Evolutionary conservation across 1,139 yeast species (phyloP).

Genomic region (Arxiozyma heterogenica): DNA sequence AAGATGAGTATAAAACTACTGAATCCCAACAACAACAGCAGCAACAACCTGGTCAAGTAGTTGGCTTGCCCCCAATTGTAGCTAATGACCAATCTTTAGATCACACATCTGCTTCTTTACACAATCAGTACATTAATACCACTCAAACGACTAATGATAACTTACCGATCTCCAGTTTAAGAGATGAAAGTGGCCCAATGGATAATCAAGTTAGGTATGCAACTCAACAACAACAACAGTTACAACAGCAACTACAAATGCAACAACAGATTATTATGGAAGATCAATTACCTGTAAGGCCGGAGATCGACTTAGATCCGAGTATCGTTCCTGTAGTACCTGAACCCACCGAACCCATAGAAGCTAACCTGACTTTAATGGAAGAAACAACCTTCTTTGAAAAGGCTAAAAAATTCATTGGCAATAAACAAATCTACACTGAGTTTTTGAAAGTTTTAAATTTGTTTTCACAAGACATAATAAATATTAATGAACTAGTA

Average conservation of each 20-base stretch:
- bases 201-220: slow-evolving; percentile 9
- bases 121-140: slow-evolving; percentile 4
- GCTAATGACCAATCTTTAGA: slow-evolving; percentile 8
- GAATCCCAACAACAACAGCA: slow-evolving; percentile 1
- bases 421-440: slow-evolving; percentile 80
- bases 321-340: slow-evolving; percentile 79
- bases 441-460: slow-evolving; percentile 85
- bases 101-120: background rate
- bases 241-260: slow-evolving; percentile 3
- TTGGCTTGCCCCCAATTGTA: slow-evolving; percentile 13
- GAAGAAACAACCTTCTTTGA: slow-evolving; percentile 90
- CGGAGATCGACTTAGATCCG: slow-evolving; percentile 45
- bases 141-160: slow-evolving; percentile 21
- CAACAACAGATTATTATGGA: slow-evolving; percentile 21
- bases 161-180: slow-evolving; percentile 33
- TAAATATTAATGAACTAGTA: slow-evolving; percentile 73
- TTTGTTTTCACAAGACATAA: slow-evolving; percentile 79
- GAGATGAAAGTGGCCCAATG: slow-evolving; percentile 13
- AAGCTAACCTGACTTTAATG: slow-evolving; percentile 50
- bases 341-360: slow-evolving; percentile 70
- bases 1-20: slow-evolving; percentile 4
- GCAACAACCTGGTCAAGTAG: background rate
- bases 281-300: slow-evolving; percentile 43
- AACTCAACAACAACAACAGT: slow-evolving; percentile 27
- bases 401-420: slow-evolving; percentile 80